Conservation (phyloP, 805 yeast species). For the Metschnikowia picachoensis region DNA sequence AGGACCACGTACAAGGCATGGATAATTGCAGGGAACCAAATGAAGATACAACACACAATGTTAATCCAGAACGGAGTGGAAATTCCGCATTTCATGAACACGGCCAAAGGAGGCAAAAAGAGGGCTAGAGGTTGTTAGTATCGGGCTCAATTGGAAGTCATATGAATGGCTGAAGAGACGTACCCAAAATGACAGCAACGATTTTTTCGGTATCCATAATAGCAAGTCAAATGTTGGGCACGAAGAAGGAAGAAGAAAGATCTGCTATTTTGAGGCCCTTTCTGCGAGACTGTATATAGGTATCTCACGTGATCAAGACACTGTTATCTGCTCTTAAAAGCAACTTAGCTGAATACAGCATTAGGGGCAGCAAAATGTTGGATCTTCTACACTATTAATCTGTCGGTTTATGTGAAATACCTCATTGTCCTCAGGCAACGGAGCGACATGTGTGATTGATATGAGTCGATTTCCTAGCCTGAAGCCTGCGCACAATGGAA, state of each 20-base stretch:
- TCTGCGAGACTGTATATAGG: neutral
- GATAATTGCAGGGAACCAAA: conserved; percentile 77
- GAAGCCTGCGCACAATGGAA: too few species aligned
- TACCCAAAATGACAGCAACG: conserved; percentile 36
- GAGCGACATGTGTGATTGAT: too few species aligned
- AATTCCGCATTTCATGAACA: conserved; percentile 64
- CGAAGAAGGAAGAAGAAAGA: neutral
- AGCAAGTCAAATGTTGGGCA: neutral
- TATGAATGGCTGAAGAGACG: conserved; percentile 8
- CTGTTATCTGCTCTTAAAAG: too few species aligned
- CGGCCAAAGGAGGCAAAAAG: conserved; percentile 74
- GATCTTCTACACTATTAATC: too few species aligned
- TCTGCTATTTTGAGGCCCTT: neutral
- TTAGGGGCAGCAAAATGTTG: too few species aligned
- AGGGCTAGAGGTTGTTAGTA: conserved; percentile 42
- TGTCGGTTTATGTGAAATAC: too few species aligned
- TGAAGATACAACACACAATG: conserved; percentile 55
- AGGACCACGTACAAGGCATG: conserved; percentile 67
- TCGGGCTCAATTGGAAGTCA: neutral
- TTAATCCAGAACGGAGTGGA: conserved; percentile 63
- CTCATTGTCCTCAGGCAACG: too few species aligned
- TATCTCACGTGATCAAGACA: neutral
- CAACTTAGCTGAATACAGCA: too few species aligned
- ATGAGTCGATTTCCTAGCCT: too few species aligned
- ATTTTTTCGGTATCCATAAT: conserved; percentile 40